phyloP scores from a whole-genome alignment of 1,284 basidiomycete genomes.

The Microbotryomycetes sp. region DNA sequence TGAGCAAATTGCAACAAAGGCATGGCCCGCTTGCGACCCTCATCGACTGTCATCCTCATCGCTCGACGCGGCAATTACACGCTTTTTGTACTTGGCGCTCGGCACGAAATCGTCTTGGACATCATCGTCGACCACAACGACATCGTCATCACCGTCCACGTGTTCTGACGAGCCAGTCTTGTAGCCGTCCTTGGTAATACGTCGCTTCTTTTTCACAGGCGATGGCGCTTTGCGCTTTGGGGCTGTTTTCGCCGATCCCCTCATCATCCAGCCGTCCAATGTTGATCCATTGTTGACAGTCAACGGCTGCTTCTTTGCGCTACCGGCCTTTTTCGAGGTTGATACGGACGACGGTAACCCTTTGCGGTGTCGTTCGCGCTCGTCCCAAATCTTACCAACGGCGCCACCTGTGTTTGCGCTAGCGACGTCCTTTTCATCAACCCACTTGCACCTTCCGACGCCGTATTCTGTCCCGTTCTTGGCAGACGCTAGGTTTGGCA shows the following conservation, averaged over 20 bases:
- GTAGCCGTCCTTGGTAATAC: background rate
- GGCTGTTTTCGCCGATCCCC: background rate
- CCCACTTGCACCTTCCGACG: conserved; percentile 46
- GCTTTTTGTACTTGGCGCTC: background rate
- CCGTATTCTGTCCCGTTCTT: background rate
- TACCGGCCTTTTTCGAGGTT: background rate
- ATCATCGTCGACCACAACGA: background rate
- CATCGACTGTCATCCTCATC: background rate
- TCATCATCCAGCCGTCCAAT: background rate
- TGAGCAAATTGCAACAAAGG: no score
- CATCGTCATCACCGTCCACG: background rate
- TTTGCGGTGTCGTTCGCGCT: background rate
- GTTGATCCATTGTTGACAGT: background rate
- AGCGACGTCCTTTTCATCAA: conserved; percentile 50
- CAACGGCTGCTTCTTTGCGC: background rate
- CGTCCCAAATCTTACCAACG: conserved; percentile 25
- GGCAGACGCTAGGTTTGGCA: background rate
- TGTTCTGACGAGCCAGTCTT: background rate
- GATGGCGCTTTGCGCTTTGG: background rate
- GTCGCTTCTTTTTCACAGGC: background rate
- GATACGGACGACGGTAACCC: background rate
- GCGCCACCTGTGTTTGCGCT: conserved; percentile 47
- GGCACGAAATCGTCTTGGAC: background rate
- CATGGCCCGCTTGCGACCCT: no score
- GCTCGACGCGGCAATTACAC: background rate